phyloP scores from a whole-genome alignment of 371 early-diverging fungal genomes.

The Globomyces sp. region DNA sequence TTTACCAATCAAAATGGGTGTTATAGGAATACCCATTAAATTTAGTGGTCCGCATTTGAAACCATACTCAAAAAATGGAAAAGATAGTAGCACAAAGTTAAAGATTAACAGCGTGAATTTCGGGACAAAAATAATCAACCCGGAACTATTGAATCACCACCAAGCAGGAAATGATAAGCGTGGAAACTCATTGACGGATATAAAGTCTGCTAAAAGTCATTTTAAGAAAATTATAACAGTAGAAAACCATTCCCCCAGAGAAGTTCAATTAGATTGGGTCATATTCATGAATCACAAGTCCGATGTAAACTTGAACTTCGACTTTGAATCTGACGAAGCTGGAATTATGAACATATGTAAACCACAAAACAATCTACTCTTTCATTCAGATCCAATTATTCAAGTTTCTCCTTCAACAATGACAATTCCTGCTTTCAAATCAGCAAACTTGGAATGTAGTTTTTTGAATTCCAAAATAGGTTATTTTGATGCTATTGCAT shows the following conservation, averaged over 20 bases:
- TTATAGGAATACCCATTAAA: slow-evolving; percentile 44
- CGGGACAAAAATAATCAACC: slow-evolving; percentile 37
- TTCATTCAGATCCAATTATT: slow-evolving; percentile 16
- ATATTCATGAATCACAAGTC: slow-evolving; percentile 25
- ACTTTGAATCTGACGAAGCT: too few relatives aligned
- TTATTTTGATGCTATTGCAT: slow-evolving; percentile 31
- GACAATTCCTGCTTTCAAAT: slow-evolving; percentile 34
- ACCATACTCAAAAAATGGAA: slow-evolving; percentile 6
- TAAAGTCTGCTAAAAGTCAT: not conserved
- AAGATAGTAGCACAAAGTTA: not conserved
- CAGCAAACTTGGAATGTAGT: slow-evolving; percentile 24
- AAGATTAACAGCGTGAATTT: slow-evolving; percentile 38
- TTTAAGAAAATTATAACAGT: slow-evolving; percentile 31
- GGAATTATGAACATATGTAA: slow-evolving; percentile 8
- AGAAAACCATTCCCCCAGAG: slow-evolving; percentile 46
- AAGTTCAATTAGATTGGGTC: slow-evolving; percentile 34
- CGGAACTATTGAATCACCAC: slow-evolving; percentile 10
- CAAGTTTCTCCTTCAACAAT: slow-evolving; percentile 18
- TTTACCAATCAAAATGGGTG: slow-evolving; percentile 38
- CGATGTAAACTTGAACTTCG: too few relatives aligned
- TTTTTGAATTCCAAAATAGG: slow-evolving; percentile 33
- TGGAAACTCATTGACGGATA: not conserved
- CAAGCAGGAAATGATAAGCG: not conserved
- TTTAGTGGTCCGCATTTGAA: slow-evolving; percentile 42
- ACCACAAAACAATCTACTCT: slow-evolving; percentile 15